Conservation (phyloP, 108 stramenopile species). For the Cyclotella choctawhatcheeana region DNA sequence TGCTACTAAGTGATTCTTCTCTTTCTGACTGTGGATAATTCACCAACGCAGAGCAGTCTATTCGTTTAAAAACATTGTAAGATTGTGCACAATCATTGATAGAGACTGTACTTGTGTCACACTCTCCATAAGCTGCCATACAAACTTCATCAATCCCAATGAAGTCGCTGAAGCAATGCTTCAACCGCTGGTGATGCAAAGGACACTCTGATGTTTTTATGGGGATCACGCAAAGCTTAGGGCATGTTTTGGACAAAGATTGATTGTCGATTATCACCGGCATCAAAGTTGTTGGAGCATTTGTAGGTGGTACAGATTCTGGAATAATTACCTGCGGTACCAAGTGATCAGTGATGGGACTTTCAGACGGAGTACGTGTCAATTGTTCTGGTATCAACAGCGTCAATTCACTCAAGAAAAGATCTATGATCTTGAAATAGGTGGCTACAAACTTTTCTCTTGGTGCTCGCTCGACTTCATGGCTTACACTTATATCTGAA, state of each 20-base stretch:
- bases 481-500: neutral
- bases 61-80: slow-evolving; percentile 12
- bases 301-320: neutral
- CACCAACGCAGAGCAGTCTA: slow-evolving; percentile 9
- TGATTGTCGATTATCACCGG: neutral
- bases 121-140: slow-evolving; percentile 8
- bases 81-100: slow-evolving; percentile 5
- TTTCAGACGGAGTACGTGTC: neutral
- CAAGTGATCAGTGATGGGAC: neutral
- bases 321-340: neutral
- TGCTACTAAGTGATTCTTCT: too few species aligned
- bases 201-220: slow-evolving; percentile 16
- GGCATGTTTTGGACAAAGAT: neutral
- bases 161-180: neutral
- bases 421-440: neutral
- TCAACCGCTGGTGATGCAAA: neutral
- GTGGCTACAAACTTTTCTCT: neutral
- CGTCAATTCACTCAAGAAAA: neutral
- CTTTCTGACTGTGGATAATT: neutral
- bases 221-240: slow-evolving; percentile 3
- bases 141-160: slow-evolving; percentile 12
- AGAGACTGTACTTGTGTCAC: slow-evolving; percentile 8
- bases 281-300: neutral
- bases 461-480: slow-evolving; percentile 5
- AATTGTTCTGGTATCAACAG: neutral